Evolutionary conservation across 2,329 filamentous ascomycete genomes (phyloP).

Genomic region (Penicillium sp.): DNA sequence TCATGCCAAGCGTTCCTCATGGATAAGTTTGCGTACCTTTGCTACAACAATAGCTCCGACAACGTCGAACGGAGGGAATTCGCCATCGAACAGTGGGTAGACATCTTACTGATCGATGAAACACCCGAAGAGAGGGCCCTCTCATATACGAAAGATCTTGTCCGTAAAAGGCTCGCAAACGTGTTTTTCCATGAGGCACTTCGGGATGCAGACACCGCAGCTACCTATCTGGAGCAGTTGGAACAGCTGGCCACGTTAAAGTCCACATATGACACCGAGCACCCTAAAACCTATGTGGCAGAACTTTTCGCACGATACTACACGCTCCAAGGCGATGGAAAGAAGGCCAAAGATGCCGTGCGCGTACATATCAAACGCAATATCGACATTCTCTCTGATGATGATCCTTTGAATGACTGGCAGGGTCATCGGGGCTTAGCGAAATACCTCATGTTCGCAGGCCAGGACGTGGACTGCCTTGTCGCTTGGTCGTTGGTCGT

Average conservation of each 20-base stretch:
- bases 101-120: slow-evolving; percentile 9
- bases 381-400: slow-evolving; percentile 28
- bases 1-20: slow-evolving; percentile 4
- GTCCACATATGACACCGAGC: no score
- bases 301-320: slow-evolving; percentile 11
- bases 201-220: not conserved
- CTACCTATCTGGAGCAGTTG: slow-evolving; percentile 6
- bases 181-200: slow-evolving; percentile 10
- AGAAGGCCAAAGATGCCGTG: slow-evolving; percentile 16
- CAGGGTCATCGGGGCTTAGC: slow-evolving; percentile 22
- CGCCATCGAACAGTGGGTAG: slow-evolving; percentile 9
- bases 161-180: slow-evolving; percentile 1
- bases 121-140: not conserved
- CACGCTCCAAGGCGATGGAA: slow-evolving; percentile 14
- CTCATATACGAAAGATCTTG: not conserved
- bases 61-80: slow-evolving; percentile 1
- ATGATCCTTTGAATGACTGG: slow-evolving; percentile 29
- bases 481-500: slow-evolving; percentile 29
- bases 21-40: slow-evolving; percentile 10
- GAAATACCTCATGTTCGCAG: slow-evolving; percentile 19
- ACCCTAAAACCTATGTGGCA: not conserved
- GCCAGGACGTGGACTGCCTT: slow-evolving; percentile 25
- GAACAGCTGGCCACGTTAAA: slow-evolving; percentile 1
- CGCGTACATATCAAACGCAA: slow-evolving; percentile 21
- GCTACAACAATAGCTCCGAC: slow-evolving; percentile 1